These are phyloP conservation scores for Sclerotiophoma versabilis DNA, from an alignment of 2,329 filamentous ascomycete genomes.

Conservation along the genomic window DNA sequence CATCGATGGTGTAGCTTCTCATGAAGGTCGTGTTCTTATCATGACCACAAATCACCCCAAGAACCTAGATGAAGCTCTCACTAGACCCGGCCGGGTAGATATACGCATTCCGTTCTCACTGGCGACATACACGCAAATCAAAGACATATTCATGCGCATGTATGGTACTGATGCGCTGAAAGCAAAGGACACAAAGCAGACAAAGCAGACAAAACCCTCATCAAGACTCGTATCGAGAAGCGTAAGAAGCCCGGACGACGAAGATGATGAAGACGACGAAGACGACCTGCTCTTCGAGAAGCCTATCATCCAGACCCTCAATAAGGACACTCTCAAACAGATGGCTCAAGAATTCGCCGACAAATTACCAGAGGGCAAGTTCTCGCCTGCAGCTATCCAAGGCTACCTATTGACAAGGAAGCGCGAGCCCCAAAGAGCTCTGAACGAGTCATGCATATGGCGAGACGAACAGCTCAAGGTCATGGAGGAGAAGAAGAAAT, in stretches of 20 bases:
- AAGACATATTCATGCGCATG: conserved; percentile 54
- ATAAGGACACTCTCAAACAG: conserved; percentile 42
- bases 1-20: conserved; percentile 81
- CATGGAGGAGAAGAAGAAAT: not conserved
- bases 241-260: not conserved
- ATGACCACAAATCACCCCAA: conserved; percentile 84
- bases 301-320: conserved; percentile 20
- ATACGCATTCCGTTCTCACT: conserved; percentile 68
- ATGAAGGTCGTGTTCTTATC: conserved; percentile 79
- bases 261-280: conserved; percentile 12
- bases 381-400: conserved; percentile 62
- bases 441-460: conserved; percentile 56
- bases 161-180: conserved; percentile 30
- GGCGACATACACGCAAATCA: conserved; percentile 51
- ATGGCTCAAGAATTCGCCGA: conserved; percentile 57
- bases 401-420: conserved; percentile 60
- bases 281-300: conserved; percentile 15
- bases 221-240: not conserved
- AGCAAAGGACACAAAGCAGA: not conserved
- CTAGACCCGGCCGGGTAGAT: conserved; percentile 76
- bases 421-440: conserved; percentile 55
- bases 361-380: conserved; percentile 54
- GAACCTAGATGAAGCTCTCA: conserved; percentile 74
- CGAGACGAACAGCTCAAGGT: conserved; percentile 17
- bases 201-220: not conserved